phyloP scores from a whole-genome alignment of 2,329 filamentous ascomycete species.

The Penicillium sp. region DNA sequence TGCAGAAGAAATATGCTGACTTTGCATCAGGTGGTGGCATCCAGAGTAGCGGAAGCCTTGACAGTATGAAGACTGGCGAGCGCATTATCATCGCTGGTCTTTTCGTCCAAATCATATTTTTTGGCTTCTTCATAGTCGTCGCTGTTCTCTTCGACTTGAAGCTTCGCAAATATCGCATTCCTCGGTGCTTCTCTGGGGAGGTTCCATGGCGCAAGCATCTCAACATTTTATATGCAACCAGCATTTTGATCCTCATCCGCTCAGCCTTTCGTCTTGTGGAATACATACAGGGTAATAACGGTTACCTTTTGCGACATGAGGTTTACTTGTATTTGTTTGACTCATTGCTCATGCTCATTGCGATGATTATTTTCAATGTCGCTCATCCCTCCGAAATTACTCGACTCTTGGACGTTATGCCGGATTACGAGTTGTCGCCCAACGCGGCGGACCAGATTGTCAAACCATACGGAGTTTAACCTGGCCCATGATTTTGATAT shows the following conservation, averaged over 20 bases:
- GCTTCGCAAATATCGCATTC: background rate
- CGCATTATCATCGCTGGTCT: background rate
- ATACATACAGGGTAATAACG: background rate
- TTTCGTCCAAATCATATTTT: constrained; percentile 1
- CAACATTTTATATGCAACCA: background rate
- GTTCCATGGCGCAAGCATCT: background rate
- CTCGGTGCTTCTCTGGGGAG: background rate
- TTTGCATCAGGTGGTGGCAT: background rate
- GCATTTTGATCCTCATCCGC: background rate
- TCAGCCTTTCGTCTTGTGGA: background rate
- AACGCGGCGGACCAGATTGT: too few species aligned
- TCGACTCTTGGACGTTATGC: background rate
- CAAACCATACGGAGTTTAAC: background rate
- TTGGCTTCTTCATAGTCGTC: background rate
- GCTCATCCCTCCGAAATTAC: background rate
- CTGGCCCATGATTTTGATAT: background rate
- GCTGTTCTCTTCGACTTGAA: background rate
- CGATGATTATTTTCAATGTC: background rate
- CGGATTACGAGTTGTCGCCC: background rate
- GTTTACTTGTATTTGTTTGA: background rate
- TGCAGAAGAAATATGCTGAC: background rate
- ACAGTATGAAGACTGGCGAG: background rate
- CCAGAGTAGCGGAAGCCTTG: background rate
- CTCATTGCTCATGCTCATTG: background rate
- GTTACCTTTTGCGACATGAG: background rate